These are phyloP conservation scores for Paecilomyces sp. DNA, from an alignment of 2,329 filamentous ascomycete species.

Conservation along the genomic window DNA sequence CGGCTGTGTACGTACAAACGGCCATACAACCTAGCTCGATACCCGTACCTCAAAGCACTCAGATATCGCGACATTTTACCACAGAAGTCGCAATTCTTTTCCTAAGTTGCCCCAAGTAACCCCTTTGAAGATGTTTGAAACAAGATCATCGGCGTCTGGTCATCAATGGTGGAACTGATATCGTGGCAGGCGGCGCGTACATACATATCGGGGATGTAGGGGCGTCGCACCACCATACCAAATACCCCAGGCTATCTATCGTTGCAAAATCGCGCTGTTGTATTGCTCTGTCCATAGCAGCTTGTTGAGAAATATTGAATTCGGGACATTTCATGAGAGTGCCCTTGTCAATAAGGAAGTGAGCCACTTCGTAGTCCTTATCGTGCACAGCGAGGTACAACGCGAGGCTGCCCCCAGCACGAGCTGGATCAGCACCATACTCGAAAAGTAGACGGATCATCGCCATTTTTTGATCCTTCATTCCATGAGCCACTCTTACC, in stretches of 20 bases:
- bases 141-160: no score
- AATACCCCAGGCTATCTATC: neutral
- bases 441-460: neutral
- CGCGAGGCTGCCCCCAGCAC: neutral
- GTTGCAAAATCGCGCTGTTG: neutral
- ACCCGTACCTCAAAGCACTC: no score
- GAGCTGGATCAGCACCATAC: neutral
- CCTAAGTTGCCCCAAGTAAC: no score
- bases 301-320: neutral
- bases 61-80: no score
- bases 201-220: no score
- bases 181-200: no score
- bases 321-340: neutral
- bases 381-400: neutral
- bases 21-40: no score
- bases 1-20: no score
- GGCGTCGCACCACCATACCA: no score
- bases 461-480: neutral
- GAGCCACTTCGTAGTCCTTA: neutral
- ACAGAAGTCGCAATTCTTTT: no score
- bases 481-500: neutral
- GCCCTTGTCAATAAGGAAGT: neutral
- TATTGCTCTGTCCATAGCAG: neutral
- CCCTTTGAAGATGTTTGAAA: no score
- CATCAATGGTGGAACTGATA: no score